Evolutionary conservation across 169 alveolate species (phyloP), one percentile per base, ranked within the genome.

Genomic region (Cytauxzoon felis): DNA sequence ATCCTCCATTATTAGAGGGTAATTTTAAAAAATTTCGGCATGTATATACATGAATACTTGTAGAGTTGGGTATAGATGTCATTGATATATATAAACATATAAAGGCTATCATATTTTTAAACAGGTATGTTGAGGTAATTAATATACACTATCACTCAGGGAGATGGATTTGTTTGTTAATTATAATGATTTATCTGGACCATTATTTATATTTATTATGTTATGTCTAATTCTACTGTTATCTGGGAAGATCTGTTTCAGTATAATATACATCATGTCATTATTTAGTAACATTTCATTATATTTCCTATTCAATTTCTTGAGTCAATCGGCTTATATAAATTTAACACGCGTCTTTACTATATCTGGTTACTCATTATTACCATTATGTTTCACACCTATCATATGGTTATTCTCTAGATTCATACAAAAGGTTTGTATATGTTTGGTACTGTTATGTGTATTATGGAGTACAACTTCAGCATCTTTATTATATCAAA

Each of bases 401-500:
- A 16, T 63, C 29, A 62, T 73, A 21, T 47, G 78, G 79, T 21
- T 63, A 11, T 61, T 63, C 16, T 52, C 84, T 3, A 24, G 84
- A 1, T 73, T 73, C 23, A 43, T 54, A 29, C 63, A 50, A 27
- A 45, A 54, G 24, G 47, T 73, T 3, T 34, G 62, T 9, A 49
- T 54, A 11, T 8, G 49, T 11, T 51, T 64, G 26, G 54, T 73
- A 8, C 58, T 56, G 67, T 27, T 47, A 0, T 73, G 80, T 34
- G 78, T 73, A n/a, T 38, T 38, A 11, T 73, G 84, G 84, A 73
- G 84, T 64, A 73, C 84, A 2, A 45, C 71, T 3, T 58, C 79
- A 5, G 84, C 84, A 0, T 52, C 84, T 5, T 48, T 56, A 26
- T 65, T 73, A 5, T 27, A 64, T 0, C 30, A 52, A 21, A 30